These are phyloP conservation scores for Cadophora gregata DNA, from an alignment of 2,329 filamentous ascomycete species.

Conservation along the genomic window DNA sequence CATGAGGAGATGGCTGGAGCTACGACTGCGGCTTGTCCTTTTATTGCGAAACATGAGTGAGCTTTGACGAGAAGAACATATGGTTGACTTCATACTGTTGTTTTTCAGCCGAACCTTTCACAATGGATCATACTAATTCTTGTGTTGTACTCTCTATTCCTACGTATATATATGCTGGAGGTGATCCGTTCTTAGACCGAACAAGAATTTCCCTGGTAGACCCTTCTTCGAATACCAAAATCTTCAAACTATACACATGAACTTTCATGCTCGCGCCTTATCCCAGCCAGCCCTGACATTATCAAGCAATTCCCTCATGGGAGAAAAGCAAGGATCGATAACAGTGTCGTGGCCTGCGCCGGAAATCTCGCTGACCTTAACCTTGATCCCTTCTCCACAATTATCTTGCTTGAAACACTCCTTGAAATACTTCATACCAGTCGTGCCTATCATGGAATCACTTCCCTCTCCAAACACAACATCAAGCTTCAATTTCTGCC, in stretches of 20 bases:
- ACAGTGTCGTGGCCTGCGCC: constrained; percentile 50
- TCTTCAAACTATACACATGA: not conserved
- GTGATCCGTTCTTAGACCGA: not conserved
- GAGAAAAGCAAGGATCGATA: constrained; percentile 27
- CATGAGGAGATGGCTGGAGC: constrained; percentile 16
- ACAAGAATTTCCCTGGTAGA: not conserved
- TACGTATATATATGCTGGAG: not conserved
- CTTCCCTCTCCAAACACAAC: constrained; percentile 47
- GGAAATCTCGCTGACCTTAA: constrained; percentile 41
- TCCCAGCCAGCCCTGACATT: constrained; percentile 11
- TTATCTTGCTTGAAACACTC: constrained; percentile 47
- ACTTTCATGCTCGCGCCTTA: not conserved
- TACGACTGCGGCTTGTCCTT: constrained; percentile 18
- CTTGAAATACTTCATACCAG: constrained; percentile 51
- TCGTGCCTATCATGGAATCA: constrained; percentile 48
- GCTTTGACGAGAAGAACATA: not conserved
- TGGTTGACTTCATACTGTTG: not conserved
- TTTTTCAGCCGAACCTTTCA: no score
- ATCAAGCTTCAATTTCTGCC: constrained; percentile 31
- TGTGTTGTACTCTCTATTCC: not conserved
- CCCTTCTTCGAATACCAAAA: not conserved
- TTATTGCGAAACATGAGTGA: constrained; percentile 8
- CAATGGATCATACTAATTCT: not conserved
- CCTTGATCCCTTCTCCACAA: constrained; percentile 43
- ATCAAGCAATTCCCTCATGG: constrained; percentile 22